These are phyloP conservation scores for Exophiala spinifera DNA, from an alignment of 2,329 filamentous ascomycete species.

Conservation along the genomic window DNA sequence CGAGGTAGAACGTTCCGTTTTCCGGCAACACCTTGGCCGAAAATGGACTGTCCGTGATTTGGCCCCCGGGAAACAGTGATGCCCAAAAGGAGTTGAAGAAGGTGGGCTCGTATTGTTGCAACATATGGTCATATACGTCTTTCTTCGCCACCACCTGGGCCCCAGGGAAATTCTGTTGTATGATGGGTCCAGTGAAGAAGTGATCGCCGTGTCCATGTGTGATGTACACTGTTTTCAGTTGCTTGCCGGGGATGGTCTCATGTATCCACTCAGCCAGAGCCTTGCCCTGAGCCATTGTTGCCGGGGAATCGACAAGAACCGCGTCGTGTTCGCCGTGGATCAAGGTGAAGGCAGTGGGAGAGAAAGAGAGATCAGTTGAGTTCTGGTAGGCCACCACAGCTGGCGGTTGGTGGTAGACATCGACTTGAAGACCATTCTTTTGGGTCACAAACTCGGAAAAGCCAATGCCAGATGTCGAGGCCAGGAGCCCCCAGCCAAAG, in stretches of 20 bases:
- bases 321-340: constrained; percentile 32
- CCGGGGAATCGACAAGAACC: constrained; percentile 40
- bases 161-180: constrained; percentile 34
- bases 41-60: not conserved
- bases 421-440: constrained; percentile 7
- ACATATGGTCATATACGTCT: constrained; percentile 26
- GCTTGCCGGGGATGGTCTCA: constrained; percentile 30
- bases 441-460: constrained; percentile 7
- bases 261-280: constrained; percentile 39
- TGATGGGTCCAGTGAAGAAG: constrained; percentile 35
- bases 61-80: constrained; percentile 1
- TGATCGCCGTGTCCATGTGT: constrained; percentile 45
- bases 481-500: not conserved
- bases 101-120: constrained; percentile 4
- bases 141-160: constrained; percentile 21
- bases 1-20: constrained; percentile 16
- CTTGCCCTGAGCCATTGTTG: constrained; percentile 30
- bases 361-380: constrained; percentile 6
- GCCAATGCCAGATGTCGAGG: not conserved
- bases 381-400: constrained; percentile 7
- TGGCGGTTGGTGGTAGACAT: constrained; percentile 11
- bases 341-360: constrained; percentile 26
- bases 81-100: constrained; percentile 4
- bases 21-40: not conserved
- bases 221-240: constrained; percentile 39